These are phyloP conservation scores for Hibiscus trionum DNA, from an alignment of 345 rosid genomes.

Conservation along the genomic window DNA sequence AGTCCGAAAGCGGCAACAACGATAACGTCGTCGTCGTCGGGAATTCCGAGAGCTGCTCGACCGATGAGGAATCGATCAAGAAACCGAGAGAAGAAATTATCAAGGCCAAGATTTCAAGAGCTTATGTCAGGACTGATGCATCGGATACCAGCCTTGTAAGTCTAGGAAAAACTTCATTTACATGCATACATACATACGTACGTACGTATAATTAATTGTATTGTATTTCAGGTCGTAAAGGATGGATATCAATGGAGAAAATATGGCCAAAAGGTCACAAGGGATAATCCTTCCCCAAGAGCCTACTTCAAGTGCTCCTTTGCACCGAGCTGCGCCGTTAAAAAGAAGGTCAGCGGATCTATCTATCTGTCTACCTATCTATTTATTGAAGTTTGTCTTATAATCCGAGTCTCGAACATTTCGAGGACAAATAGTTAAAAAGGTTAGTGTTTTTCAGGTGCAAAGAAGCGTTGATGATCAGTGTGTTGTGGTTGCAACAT, in stretches of 20 bases:
- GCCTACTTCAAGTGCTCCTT: constrained; percentile 97
- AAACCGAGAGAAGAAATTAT: constrained; percentile 65
- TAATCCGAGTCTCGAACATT: not conserved
- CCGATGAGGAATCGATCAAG: constrained; percentile 70
- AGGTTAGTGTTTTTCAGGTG: constrained; percentile 40
- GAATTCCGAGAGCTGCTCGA: constrained; percentile 79
- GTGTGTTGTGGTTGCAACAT: constrained; percentile 77
- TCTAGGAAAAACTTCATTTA: not conserved
- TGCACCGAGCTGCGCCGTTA: constrained; percentile 94
- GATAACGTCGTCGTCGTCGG: constrained; percentile 30
- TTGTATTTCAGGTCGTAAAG: constrained; percentile 54
- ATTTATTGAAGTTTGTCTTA: too few relatives aligned
- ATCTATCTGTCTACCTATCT: too few relatives aligned
- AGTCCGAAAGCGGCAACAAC: constrained; percentile 41
- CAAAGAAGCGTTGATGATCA: constrained; percentile 92
- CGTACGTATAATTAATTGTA: too few relatives aligned
- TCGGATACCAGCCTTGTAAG: constrained; percentile 72
- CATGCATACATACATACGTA: too few relatives aligned
- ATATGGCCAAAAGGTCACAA: constrained; percentile 95
- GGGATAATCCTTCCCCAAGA: constrained; percentile 96
- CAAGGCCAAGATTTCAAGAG: constrained; percentile 62
- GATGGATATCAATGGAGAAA: constrained; percentile 99
- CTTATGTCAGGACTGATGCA: constrained; percentile 54
- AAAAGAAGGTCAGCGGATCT: constrained; percentile 66
- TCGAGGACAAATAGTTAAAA: not conserved